Conservation (phyloP, 352 stramenopile species). For the Phytophthora vignae region DNA sequence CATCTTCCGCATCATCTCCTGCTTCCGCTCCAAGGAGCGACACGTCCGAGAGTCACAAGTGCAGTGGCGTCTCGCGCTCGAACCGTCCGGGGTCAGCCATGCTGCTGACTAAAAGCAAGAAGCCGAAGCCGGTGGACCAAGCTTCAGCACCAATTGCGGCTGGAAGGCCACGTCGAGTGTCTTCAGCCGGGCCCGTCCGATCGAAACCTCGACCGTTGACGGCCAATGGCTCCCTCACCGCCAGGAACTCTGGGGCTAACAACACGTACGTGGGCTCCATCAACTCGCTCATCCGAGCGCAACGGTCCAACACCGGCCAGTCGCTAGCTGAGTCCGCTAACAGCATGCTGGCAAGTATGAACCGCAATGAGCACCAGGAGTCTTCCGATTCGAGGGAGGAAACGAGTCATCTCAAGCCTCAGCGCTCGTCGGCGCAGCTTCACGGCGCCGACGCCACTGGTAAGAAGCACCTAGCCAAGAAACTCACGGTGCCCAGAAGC, state of each 20-base stretch:
- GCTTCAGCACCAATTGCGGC: neutral
- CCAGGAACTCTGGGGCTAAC: constrained; percentile 17
- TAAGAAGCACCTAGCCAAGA: constrained; percentile 45
- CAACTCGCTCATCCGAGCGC: constrained; percentile 71
- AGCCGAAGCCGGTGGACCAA: constrained; percentile 2
- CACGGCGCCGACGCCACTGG: constrained; percentile 19
- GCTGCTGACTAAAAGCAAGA: constrained; percentile 28
- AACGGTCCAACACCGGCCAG: constrained; percentile 53
- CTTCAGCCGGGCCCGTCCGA: constrained; percentile 21
- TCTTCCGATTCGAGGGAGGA: constrained; percentile 24
- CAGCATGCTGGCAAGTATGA: constrained; percentile 53
- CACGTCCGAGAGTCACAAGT: constrained; percentile 1
- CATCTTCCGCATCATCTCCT: constrained; percentile 21
- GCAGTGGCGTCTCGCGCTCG: constrained; percentile 15
- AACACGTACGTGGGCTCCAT: constrained; percentile 66
- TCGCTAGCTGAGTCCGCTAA: constrained; percentile 63
- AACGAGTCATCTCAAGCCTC: constrained; percentile 37
- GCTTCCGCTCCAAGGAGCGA: constrained; percentile 19
- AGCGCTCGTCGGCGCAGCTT: constrained; percentile 52
- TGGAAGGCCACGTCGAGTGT: constrained; percentile 22
- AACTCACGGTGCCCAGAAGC: constrained; percentile 77
- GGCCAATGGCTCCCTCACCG: constrained; percentile 17
- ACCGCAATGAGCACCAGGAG: constrained; percentile 4
- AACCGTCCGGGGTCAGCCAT: constrained; percentile 33
- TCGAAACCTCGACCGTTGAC: constrained; percentile 19